Conservation (phyloP, 1,284 basidiomycete species). For the Ceratobasidium papillatum region DNA sequence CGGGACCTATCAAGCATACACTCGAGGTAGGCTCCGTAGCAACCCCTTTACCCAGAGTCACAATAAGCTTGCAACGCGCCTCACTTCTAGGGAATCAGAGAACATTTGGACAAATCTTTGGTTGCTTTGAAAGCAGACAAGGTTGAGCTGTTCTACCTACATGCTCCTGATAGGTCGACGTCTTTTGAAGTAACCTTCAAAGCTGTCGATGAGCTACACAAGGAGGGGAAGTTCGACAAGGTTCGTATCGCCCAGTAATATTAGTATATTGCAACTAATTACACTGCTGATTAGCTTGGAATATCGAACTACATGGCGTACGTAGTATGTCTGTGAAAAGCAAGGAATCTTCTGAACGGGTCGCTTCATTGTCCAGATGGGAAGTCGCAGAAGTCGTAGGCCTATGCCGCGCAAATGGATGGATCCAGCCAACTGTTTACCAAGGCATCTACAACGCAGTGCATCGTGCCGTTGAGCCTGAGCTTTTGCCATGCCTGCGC, state of each 20-base stretch:
- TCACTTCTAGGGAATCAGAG: slow-evolving; percentile 45
- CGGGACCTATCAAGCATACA: slow-evolving; percentile 59
- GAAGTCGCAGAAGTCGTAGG: slow-evolving; percentile 65
- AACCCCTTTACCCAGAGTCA: slow-evolving; percentile 51
- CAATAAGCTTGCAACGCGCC: neutral
- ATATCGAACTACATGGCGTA: slow-evolving; percentile 60
- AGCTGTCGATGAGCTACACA: slow-evolving; percentile 57
- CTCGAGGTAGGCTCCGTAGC: slow-evolving; percentile 52
- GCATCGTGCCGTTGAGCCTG: slow-evolving; percentile 62
- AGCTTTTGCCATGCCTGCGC: slow-evolving; percentile 65
- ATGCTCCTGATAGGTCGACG: slow-evolving; percentile 60
- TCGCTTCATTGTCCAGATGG: slow-evolving; percentile 17
- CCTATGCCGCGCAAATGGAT: slow-evolving; percentile 62
- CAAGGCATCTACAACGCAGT: slow-evolving; percentile 61
- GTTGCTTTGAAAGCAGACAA: slow-evolving; percentile 51
- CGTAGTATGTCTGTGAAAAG: slow-evolving; percentile 46
- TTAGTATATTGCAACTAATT: neutral
- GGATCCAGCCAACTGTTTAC: slow-evolving; percentile 64
- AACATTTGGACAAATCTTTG: slow-evolving; percentile 57
- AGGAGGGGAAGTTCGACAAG: slow-evolving; percentile 55
- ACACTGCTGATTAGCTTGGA: slow-evolving; percentile 56
- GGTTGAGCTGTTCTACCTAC: slow-evolving; percentile 59
- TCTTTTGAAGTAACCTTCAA: slow-evolving; percentile 59
- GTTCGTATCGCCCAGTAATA: neutral
- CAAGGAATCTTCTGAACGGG: neutral